Conservation (phyloP, 2,329 filamentous ascomycete genomes). For the Lithohypha guttulata region DNA sequence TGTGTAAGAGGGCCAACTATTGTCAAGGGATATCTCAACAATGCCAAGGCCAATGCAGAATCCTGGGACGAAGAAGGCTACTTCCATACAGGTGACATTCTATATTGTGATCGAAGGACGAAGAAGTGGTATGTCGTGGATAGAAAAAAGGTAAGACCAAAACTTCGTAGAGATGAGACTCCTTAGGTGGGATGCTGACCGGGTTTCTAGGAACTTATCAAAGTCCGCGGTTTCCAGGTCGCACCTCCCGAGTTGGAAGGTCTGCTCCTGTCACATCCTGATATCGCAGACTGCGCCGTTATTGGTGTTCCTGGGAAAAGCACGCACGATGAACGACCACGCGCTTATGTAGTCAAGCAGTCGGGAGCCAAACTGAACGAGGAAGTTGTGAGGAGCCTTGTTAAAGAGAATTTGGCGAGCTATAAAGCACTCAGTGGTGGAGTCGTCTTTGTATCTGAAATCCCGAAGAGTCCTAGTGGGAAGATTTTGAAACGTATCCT, state of each 20-base stretch:
- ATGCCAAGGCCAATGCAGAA: conserved; percentile 44
- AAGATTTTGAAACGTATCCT: conserved; percentile 18
- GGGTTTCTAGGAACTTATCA: conserved; percentile 42
- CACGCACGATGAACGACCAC: conserved; percentile 26
- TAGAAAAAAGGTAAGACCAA: conserved; percentile 31
- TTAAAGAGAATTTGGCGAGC: conserved; percentile 29
- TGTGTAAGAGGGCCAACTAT: conserved; percentile 46
- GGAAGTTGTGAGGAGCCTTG: conserved; percentile 27
- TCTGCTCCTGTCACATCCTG: conserved; percentile 34
- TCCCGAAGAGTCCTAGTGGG: conserved; percentile 18
- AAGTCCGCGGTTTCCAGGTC: conserved; percentile 47
- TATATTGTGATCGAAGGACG: conserved; percentile 30
- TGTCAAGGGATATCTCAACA: conserved; percentile 50
- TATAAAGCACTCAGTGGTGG: conserved; percentile 40
- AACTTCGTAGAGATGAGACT: neutral
- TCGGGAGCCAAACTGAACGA: conserved; percentile 25
- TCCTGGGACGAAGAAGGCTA: conserved; percentile 39
- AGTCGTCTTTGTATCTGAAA: conserved; percentile 12
- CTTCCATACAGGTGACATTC: conserved; percentile 51
- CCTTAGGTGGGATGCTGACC: neutral
- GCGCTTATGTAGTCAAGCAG: conserved; percentile 35
- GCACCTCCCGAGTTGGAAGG: conserved; percentile 39
- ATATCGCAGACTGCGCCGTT: conserved; percentile 37
- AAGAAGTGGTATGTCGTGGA: conserved; percentile 52
- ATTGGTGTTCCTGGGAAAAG: conserved; percentile 31